Evolutionary conservation across 108 stramenopile species (phyloP).

Genomic region (Poteriospumella lacustris): DNA sequence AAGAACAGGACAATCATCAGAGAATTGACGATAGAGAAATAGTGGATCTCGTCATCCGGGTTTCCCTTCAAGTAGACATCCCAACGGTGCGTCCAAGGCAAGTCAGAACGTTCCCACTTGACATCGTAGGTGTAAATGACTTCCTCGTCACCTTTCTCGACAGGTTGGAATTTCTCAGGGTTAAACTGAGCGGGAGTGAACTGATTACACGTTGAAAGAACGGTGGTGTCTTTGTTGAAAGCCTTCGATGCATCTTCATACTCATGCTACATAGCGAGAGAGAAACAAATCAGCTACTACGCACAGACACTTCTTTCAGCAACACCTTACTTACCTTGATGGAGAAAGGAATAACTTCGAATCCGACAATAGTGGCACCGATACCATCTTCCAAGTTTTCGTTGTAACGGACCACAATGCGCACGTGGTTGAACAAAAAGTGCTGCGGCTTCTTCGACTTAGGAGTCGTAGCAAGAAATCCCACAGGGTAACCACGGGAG

Average conservation of each 20-base stretch:
- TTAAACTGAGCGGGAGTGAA: conserved; percentile 66
- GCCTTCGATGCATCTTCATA: not conserved
- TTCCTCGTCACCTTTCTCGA: conserved; percentile 45
- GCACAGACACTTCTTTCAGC: not conserved
- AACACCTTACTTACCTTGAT: conserved; percentile 56
- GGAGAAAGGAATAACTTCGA: conserved; percentile 72
- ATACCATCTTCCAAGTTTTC: conserved; percentile 49
- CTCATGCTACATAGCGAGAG: conserved; percentile 62
- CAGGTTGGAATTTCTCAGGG: conserved; percentile 61
- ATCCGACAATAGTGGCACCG: conserved; percentile 83
- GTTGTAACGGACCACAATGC: conserved; percentile 74
- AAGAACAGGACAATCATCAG: conserved; percentile 91
- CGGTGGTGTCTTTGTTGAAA: conserved; percentile 34
- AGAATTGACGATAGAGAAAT: conserved; percentile 91
- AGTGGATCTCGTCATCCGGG: conserved; percentile 90
- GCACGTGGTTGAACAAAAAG: conserved; percentile 80
- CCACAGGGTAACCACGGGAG: conserved; percentile 71
- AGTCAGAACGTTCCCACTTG: conserved; percentile 72
- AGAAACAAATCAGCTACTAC: conserved; percentile 55
- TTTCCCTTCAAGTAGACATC: conserved; percentile 89
- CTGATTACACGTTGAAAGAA: conserved; percentile 18
- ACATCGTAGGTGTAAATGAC: conserved; percentile 92
- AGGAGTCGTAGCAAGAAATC: conserved; percentile 48
- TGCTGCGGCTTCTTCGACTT: conserved; percentile 33
- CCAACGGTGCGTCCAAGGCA: conserved; percentile 94